phyloP scores from a whole-genome alignment of 1,284 basidiomycete species.

The Boletellus sp. region DNA sequence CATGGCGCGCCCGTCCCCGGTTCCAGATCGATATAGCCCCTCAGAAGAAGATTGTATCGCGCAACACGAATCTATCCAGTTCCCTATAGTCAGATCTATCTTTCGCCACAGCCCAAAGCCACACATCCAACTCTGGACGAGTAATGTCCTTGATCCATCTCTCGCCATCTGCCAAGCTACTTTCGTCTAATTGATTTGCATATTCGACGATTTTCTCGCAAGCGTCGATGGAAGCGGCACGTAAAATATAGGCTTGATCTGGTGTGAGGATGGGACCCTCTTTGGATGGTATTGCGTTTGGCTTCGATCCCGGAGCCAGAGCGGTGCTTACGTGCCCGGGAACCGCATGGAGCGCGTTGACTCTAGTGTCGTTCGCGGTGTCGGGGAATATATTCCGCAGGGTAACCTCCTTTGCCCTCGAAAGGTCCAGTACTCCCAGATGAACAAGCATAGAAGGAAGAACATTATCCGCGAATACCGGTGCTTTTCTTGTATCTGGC shows the following conservation, averaged over 20 bases:
- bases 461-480: slow-evolving; percentile 85
- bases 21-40: slow-evolving; percentile 1
- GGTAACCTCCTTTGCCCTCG: slow-evolving; percentile 37
- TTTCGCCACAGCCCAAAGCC: slow-evolving; percentile 77
- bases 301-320: slow-evolving; percentile 12
- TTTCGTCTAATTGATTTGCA: slow-evolving; percentile 44
- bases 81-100: slow-evolving; percentile 65
- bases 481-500: slow-evolving; percentile 56
- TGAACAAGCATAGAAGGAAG: slow-evolving; percentile 80
- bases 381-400: slow-evolving; percentile 45
- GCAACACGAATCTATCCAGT: slow-evolving; percentile 60
- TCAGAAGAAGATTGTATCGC: slow-evolving; percentile 64
- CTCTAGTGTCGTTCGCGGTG: slow-evolving; percentile 36
- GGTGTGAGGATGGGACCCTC: slow-evolving; percentile 62
- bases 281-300: slow-evolving; percentile 36
- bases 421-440: slow-evolving; percentile 70
- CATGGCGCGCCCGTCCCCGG: not conserved
- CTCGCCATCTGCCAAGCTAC: slow-evolving; percentile 30
- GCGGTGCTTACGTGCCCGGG: slow-evolving; percentile 14
- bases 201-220: slow-evolving; percentile 63
- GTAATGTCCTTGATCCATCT: slow-evolving; percentile 57
- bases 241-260: slow-evolving; percentile 69
- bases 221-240: slow-evolving; percentile 77
- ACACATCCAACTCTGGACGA: slow-evolving; percentile 62
- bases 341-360: slow-evolving; percentile 41